Evolutionary conservation across 2,329 filamentous ascomycete species (phyloP).

Genomic region (Aspergillus fischeri): DNA sequence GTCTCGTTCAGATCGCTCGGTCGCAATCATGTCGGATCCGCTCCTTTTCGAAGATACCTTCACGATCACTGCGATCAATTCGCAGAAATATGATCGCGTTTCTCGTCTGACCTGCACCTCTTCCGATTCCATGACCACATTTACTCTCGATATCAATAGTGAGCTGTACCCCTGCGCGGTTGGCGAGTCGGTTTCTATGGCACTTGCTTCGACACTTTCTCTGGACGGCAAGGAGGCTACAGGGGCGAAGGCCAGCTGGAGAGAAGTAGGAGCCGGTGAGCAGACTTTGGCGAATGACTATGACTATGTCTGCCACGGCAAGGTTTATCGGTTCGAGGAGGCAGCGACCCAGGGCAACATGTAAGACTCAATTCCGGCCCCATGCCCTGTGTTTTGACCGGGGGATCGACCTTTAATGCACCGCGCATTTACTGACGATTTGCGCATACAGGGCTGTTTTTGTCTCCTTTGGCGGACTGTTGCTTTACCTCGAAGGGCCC

Average conservation of each 20-base stretch:
- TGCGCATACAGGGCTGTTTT: slow-evolving; percentile 71
- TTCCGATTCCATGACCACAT: slow-evolving; percentile 66
- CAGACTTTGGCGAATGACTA: slow-evolving; percentile 52
- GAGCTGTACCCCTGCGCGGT: slow-evolving; percentile 78
- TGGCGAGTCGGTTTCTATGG: slow-evolving; percentile 73
- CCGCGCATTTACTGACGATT: slow-evolving; percentile 16
- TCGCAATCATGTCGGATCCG: slow-evolving; percentile 68
- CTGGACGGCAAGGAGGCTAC: slow-evolving; percentile 80
- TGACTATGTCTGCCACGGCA: slow-evolving; percentile 51
- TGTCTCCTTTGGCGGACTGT: slow-evolving; percentile 85
- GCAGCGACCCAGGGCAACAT: slow-evolving; percentile 70
- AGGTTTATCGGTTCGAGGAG: slow-evolving; percentile 51
- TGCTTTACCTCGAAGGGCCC: slow-evolving; percentile 87
- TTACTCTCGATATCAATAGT: slow-evolving; percentile 89
- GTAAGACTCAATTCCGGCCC: slow-evolving; percentile 51
- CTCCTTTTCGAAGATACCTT: slow-evolving; percentile 94
- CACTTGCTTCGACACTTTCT: slow-evolving; percentile 78
- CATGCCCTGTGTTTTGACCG: not conserved
- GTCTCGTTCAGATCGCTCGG: slow-evolving; percentile 15
- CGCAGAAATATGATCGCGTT: slow-evolving; percentile 91
- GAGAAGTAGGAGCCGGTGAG: slow-evolving; percentile 60
- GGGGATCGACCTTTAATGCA: not conserved
- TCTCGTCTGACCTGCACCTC: slow-evolving; percentile 77
- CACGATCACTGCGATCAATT: slow-evolving; percentile 72
- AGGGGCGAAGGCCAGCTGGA: slow-evolving; percentile 64